Conservation (phyloP, 1,139 yeast genomes). For the Zygosaccharomyces sapae region DNA sequence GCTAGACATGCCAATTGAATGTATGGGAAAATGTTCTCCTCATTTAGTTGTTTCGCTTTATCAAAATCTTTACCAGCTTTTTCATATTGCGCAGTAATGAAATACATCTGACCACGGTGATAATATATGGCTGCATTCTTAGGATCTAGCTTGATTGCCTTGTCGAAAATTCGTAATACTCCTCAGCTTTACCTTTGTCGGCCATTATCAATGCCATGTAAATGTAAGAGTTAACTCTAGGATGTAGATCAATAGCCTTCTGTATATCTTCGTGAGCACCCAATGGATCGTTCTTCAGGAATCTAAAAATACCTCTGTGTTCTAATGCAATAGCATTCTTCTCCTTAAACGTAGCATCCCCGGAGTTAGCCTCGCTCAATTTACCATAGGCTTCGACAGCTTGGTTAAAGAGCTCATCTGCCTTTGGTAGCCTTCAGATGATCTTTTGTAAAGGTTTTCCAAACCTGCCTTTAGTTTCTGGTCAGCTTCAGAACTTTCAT, state of each 20-base stretch:
- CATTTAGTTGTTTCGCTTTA: slow-evolving; percentile 70
- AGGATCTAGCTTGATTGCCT: slow-evolving; percentile 68
- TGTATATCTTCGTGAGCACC: slow-evolving; percentile 58
- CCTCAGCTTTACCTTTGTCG: slow-evolving; percentile 69
- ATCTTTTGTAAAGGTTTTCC: slow-evolving; percentile 56
- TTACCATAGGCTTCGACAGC: slow-evolving; percentile 57
- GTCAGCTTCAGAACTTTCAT: slow-evolving; percentile 55
- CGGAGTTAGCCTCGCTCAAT: slow-evolving; percentile 35
- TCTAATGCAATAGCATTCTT: slow-evolving; percentile 74
- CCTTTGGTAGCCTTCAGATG: slow-evolving; percentile 70
- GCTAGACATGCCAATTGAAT: slow-evolving; percentile 91
- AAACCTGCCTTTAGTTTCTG: slow-evolving; percentile 67
- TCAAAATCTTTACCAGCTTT: slow-evolving; percentile 74
- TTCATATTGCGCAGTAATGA: slow-evolving; percentile 69
- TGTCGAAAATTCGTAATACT: slow-evolving; percentile 53
- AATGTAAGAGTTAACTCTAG: slow-evolving; percentile 80
- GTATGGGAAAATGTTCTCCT: slow-evolving; percentile 74
- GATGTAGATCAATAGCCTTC: slow-evolving; percentile 60
- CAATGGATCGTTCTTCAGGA: slow-evolving; percentile 70
- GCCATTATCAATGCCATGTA: slow-evolving; percentile 81
- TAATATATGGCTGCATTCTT: slow-evolving; percentile 79
- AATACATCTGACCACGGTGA: slow-evolving; percentile 91
- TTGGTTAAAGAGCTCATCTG: slow-evolving; percentile 63
- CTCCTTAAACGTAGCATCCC: slow-evolving; percentile 36
- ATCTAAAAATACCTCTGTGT: slow-evolving; percentile 75